Percentiles rank a stretch among this genome's conserved stretches.
phyloP scores from a whole-genome alignment of 1,284 basidiomycete genomes.

The Cutaneotrichosporon sp. region DNA sequence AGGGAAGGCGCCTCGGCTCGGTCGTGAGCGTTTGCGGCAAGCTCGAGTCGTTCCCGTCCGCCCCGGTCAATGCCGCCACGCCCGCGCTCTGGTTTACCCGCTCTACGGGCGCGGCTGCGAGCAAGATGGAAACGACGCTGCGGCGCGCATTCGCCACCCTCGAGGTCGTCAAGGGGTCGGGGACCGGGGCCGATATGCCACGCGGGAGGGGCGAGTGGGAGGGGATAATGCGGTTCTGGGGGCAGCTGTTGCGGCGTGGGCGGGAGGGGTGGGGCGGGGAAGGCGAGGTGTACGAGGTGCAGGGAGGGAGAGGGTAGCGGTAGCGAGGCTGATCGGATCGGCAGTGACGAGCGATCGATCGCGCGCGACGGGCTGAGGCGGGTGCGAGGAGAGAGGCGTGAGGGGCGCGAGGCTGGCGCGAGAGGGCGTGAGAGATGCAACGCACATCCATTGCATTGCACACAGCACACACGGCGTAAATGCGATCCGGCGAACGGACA shows the following conservation, averaged over 20 bases:
- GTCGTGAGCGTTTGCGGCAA: constrained; percentile 66
- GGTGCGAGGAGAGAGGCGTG: background rate
- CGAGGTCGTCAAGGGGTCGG: constrained; percentile 54
- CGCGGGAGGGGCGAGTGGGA: constrained; percentile 73
- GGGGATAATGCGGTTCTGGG: constrained; percentile 84
- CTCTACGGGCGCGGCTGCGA: constrained; percentile 54
- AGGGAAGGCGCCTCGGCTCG: constrained; percentile 11
- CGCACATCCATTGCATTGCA: no score
- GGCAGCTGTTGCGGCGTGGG: constrained; percentile 63
- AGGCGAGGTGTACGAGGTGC: constrained; percentile 73
- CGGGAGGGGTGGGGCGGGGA: constrained; percentile 55
- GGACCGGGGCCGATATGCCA: constrained; percentile 67
- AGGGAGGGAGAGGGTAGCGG: background rate
- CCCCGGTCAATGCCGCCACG: constrained; percentile 59
- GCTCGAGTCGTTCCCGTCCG: constrained; percentile 71
- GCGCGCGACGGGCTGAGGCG: no score
- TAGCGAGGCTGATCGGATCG: background rate
- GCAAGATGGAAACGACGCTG: constrained; percentile 55
- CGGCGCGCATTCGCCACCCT: constrained; percentile 63
- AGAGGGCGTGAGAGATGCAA: no score
- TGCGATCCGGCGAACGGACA: no score
- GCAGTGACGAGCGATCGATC: background rate
- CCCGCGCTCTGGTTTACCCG: constrained; percentile 68
- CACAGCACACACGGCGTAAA: no score
- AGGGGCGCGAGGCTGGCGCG: no score